Evolutionary conservation across 1,284 basidiomycete species (phyloP), one percentile per base, ranked within the genome.

Genomic region (Retiboletus flavoniger): DNA sequence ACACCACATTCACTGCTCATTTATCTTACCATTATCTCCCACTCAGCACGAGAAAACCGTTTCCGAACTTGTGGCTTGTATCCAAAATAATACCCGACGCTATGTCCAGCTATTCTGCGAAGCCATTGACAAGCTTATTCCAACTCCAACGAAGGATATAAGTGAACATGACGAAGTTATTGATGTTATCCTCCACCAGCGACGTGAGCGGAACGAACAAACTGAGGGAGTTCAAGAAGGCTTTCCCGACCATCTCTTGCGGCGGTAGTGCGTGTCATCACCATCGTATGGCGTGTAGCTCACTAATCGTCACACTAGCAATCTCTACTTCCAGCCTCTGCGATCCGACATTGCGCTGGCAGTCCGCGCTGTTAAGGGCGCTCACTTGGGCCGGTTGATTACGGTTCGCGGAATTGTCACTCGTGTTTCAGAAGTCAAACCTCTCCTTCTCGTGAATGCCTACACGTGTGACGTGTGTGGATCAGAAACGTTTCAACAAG

Each of bases 391-490:
- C 49, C 88, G 86, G 63, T 80, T 99, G 57, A 95, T 99, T 70
- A 98, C 94, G 19, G 91, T 97, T 57, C 91, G 96, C 42, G 97
- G 96, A 47, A 98, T 99, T 64, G 95, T 99, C 49, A 99, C 95
- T 17, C 93, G 97, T 53, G 95, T 99, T 3, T 97, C 94, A 8
- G 97, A 99, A 78, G 97, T 99, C 69, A 99, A 99, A 69, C 97
- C 97, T 9, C 86, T 98, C 32, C 83, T 99, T 13, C 88, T 93
- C 62, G 95, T 99, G 68, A 98, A 98, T 73, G 97, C 96, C 29
- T 99, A 98, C 73, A 97, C 97, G 0, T 99, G 97, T 76, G 97
- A 99, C 71, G 87, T 93, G 49, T 99, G 97, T 70, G 97, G 97
- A 45, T 93, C 93, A 47, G 97, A 99, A 72, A 96, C 96, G 35